Conservation (phyloP, 192 early-diverging fungal species). For the Entophlyctis luteolus region DNA sequence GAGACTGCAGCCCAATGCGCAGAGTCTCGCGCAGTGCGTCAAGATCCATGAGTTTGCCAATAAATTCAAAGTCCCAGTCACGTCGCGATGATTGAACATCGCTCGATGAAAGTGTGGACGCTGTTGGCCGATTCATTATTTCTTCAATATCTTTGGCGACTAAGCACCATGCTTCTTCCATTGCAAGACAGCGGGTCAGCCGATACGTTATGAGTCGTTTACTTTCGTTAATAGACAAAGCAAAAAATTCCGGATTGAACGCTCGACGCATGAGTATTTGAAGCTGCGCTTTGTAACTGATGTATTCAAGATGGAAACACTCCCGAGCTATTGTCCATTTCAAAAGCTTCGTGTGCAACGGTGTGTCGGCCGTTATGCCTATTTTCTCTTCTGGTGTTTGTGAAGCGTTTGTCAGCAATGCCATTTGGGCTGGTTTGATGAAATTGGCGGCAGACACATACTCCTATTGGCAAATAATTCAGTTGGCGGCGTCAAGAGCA, state of each 20-base stretch:
- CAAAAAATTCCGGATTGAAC: neutral
- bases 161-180: conserved; percentile 21
- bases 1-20: neutral
- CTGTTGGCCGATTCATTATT: neutral
- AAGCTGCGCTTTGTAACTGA: conserved; percentile 11
- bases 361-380: neutral
- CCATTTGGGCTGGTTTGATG: too few relatives aligned
- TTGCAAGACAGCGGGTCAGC: neutral
- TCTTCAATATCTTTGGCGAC: conserved; percentile 3
- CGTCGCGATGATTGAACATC: neutral
- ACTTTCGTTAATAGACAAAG: neutral
- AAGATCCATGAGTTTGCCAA: conserved; percentile 4
- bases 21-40: neutral
- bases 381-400: neutral
- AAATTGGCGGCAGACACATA: too few relatives aligned
- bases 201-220: neutral
- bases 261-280: neutral
- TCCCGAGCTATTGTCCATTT: conserved; percentile 6
- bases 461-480: too few relatives aligned
- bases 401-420: neutral
- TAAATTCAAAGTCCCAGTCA: conserved; percentile 9
- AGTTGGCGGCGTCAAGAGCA: too few relatives aligned
- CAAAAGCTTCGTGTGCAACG: neutral
- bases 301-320: conserved; percentile 12
- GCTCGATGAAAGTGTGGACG: too few relatives aligned